Conservation (phyloP, 2,329 filamentous ascomycete genomes). For the Bimuria novae-zelandiae region DNA sequence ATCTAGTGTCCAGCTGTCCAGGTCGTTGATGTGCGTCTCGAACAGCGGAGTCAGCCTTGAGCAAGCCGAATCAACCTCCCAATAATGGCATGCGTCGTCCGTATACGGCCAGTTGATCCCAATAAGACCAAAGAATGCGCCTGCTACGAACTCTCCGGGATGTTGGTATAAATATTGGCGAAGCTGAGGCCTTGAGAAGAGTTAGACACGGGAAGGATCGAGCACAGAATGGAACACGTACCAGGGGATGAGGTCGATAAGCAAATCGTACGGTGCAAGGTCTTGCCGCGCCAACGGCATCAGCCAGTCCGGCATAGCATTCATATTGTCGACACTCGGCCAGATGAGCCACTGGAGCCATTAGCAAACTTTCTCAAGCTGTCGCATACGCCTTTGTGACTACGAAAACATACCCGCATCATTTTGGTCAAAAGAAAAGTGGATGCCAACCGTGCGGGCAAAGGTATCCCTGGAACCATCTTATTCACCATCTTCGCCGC, state of each 20-base stretch:
- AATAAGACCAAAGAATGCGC: conserved; percentile 35
- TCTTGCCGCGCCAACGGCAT: conserved; percentile 38
- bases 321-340: conserved; percentile 44
- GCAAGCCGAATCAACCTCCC: conserved; percentile 42
- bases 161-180: conserved; percentile 40
- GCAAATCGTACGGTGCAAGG: conserved; percentile 36
- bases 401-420: conserved; percentile 37
- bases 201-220: conserved; percentile 16
- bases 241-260: conserved; percentile 44
- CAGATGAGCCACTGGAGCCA: conserved; percentile 40
- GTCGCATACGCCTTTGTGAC: background rate
- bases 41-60: conserved; percentile 41
- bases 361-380: background rate
- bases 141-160: conserved; percentile 35
- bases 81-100: conserved; percentile 44
- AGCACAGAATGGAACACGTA: conserved; percentile 15
- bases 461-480: conserved; percentile 28
- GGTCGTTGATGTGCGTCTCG: conserved; percentile 36
- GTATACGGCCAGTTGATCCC: conserved; percentile 40
- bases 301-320: conserved; percentile 42
- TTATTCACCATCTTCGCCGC: conserved; percentile 38
- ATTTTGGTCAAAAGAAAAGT: conserved; percentile 41
- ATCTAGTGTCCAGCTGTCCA: conserved; percentile 42
- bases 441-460: conserved; percentile 39
- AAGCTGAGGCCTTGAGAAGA: conserved; percentile 34